Base-by-base conservation (phyloP, 2,329 filamentous ascomycete species). In the Exophiala calicioides region DNA sequence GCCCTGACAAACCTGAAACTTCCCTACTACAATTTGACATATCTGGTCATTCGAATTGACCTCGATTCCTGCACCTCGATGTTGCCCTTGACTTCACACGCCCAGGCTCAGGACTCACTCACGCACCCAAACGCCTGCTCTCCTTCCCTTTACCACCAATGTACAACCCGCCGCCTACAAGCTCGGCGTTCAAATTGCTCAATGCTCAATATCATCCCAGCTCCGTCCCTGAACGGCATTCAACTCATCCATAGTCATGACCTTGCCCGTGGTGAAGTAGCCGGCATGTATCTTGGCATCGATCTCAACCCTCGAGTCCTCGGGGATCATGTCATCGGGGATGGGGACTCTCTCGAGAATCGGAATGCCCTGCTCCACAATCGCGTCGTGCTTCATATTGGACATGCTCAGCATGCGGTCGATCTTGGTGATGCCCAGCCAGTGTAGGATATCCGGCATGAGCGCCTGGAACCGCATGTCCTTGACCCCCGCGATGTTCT, bases 331-430 rank as follows among this genome's bases (percentile, higher is more conserved):
- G 24, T 93, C 86, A 57, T 95, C 89, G 3, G 91, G 91, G 55
- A 97, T 88, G 50, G 93, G 90, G 35, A 97, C 84, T 52, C 91
- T 81, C 71, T 96, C 90, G 61, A 86, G 78, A 60, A 96, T 97
- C 19, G 89, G 88, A 58, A 76, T 76, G 2, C 73, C 73, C 32
- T 72, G 70, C 10, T 73, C 65, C 3, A 76, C 73, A 50, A 76
- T 76, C 15, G 73, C 73, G 47, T 76, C 73, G 45, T 76, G 65
- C 55, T 76, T 76, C 73, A 76, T 76, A 52, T 97, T 95, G 70
- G 88, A 95, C 93, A 97, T 97, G 73, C 88, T 95, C 60, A 96
- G 75, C 93, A 97, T 98, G 51, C 90, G 80, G 68, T 98, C 93
- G 64, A 98, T 97, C 77, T 97, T 97, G 66, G 87, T 93, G 65